Base-by-base conservation (phyloP, 257 asterid species). In the Solanum lignicaule region DNA sequence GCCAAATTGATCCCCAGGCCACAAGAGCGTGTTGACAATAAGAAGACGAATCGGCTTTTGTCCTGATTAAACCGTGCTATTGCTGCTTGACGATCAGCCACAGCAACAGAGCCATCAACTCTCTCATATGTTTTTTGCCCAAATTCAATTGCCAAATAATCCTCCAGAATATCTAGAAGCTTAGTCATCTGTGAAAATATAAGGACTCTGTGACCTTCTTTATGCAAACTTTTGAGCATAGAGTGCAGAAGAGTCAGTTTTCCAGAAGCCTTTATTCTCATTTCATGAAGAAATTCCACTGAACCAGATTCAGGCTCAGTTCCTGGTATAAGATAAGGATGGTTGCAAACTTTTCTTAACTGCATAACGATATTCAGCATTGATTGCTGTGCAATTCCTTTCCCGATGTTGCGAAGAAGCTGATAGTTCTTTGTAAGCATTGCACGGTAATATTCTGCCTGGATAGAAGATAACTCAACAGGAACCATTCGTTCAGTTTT, bases 1-100 rank as follows among this genome's bases (percentile, higher is more conserved):
- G 99, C 99, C 93, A 97, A 93, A 93, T 97, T 97, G 92, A 97
- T 97, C 88, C 99, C 99, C 86, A 97, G 99, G 89, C 99, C 99
- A 91, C 99, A 97, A 33, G 99, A 93, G 55, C 99, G 98, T 46
- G 99, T 97, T 78, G 99, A 97, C 48, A 97, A 91, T 38, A 97
- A 93, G 94, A 97, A 97, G 29, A 97, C 96, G 84, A 97, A 97
- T 65, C 99, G 98, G 88, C 95, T 95, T 92, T 90, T 93, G 88
- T 96, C 99, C 94, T 97, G 99, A 91, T 97, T 96, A 88, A 97
- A 97, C 69, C 99, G 98, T 69, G 96, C 92, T 88, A 97, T 97
- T 86, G 99, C 98, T 68, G 97, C 89, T 91, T 97, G 99, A 72
- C 99, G 93, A 65, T 96, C 98, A 33, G 94, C 91, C 86, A 96